Base-by-base conservation (phyloP, 345 rosid species). In the Raphanus raphanistrum region DNA sequence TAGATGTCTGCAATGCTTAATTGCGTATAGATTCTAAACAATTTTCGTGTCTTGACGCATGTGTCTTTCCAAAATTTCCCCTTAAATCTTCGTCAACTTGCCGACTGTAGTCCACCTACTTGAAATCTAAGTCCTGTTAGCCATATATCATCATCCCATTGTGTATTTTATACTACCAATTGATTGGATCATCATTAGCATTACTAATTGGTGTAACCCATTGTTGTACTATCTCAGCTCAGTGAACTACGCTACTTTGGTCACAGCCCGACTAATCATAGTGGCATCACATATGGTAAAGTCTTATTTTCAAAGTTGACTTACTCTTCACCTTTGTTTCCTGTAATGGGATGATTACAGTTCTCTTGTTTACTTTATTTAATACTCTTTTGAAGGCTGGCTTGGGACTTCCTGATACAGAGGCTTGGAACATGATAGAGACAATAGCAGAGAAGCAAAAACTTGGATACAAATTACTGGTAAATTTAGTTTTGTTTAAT, bases 371-470 rank as follows among this genome's bases (percentile, higher is more conserved):
- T 61, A 73, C 66, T 68, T 55, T 60, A 27, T 60, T 26, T 63
- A 32, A 55, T 38, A 65, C 61, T 66, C 61, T 66, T 71, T 26
- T 35, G 73, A 7, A 76, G 98, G 97, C 93, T 85, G 98, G 97
- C 52, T 81, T 95, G 84, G 99, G 99, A 84, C 92, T 95, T 82
- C 79, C 88, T 72, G 99, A 95, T 85, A 83, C 84, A 72, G 98
- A 95, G 81, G 89, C 94, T 72, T 95, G 97, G 98, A 84, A 87
- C 86, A 87, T 91, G 89, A 85, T 95, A 45, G 99, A 95, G 84
- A 89, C 91, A 68, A 87, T 95, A 78, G 96, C 99, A 63, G 97
- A 90, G 79, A 93, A 86, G 81, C 91, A 96, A 81, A 85, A 91
- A 70, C 87, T 93, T 82, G 96, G 94, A 83, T 88, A 70, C 81